Evolutionary conservation across 495 filamentous ascomycete species (phyloP), one percentile per base, ranked within the genome.

Genomic region (Cercophora newfieldiana): DNA sequence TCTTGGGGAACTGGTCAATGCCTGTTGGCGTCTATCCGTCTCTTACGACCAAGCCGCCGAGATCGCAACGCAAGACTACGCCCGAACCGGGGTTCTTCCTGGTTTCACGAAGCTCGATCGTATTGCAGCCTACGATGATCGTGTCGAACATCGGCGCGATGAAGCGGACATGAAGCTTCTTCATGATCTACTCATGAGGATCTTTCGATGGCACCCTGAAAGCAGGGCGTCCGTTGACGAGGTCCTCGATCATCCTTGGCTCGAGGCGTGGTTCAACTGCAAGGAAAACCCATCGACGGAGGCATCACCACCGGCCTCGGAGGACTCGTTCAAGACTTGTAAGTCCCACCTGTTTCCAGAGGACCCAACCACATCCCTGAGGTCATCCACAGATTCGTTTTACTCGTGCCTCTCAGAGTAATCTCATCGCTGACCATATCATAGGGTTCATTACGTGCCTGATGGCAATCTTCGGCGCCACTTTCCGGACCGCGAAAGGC

Each of bases 201-300:
- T 73, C 57, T 75, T 68, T 12, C 57, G 50, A 33, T 69, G 73
- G 51, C 56, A 57, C 1, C 72, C 70, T 16, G 65, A 73, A 8
- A 64, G 72, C 8, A 62, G 74, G 31, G 53, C 59, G 1, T 55
- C 44, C 4, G 12, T 59, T 3, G 57, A 48, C 18, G n/a, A 61
- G 14, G 37, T 71, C 18, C 31, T 68, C 26, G 33, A 51, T 18
- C 71, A 72, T n/a, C 8, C 22, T 30, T 72, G 68, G 68, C 71
- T 73, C n/a, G 57, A 59, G 22, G 31, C 16, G 19, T 37, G 57
- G 8, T 18, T 6, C 31, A 44, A 33, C 19, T 6, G 16, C 30
- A 29, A n/a, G n/a, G n/a, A n/a, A n/a, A n/a, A n/a, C n/a, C n/a
- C 29, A n/a, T 33, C 55, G 26, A 28, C 6, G 28, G 16, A 28